Conservation (phyloP, 2,329 filamentous ascomycete genomes). For the Rhynchosporium agropyri region DNA sequence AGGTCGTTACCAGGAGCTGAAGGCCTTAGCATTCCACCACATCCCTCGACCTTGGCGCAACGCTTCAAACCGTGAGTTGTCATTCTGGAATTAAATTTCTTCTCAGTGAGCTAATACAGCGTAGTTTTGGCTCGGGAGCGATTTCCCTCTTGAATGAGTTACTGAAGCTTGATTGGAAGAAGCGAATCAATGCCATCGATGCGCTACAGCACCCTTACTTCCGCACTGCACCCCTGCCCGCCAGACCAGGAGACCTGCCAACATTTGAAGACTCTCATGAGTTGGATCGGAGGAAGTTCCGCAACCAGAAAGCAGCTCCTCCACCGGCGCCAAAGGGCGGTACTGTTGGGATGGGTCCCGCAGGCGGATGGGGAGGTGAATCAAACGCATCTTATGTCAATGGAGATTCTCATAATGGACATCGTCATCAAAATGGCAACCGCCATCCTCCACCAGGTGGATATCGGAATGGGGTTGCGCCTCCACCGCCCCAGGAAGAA, state of each 20-base stretch:
- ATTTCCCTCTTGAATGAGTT: constrained; percentile 81
- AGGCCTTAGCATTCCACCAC: constrained; percentile 63
- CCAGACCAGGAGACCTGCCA: constrained; percentile 84
- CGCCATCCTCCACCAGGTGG: constrained; percentile 36
- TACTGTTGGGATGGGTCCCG: constrained; percentile 74
- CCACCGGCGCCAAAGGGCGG: constrained; percentile 92
- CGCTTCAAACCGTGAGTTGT: constrained; percentile 70
- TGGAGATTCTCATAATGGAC: constrained; percentile 34
- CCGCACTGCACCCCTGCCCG: constrained; percentile 73
- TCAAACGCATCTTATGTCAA: constrained; percentile 35
- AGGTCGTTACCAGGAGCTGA: constrained; percentile 80
- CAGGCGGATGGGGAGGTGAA: constrained; percentile 43
- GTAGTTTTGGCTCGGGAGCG: constrained; percentile 67
- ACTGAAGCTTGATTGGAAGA: constrained; percentile 85
- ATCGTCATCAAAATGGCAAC: constrained; percentile 39
- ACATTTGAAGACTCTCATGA: constrained; percentile 94
- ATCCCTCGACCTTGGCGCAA: constrained; percentile 67
- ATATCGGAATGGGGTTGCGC: constrained; percentile 38
- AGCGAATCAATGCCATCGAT: constrained; percentile 89
- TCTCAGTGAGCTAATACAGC: constrained; percentile 20
- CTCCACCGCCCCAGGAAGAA: constrained; percentile 36
- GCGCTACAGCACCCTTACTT: constrained; percentile 94
- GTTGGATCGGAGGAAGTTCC: constrained; percentile 88
- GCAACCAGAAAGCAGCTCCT: constrained; percentile 79
- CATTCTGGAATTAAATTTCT: neutral